Conservation (phyloP, 371 early-diverging fungal species). For the Lichtheimia ornata region DNA sequence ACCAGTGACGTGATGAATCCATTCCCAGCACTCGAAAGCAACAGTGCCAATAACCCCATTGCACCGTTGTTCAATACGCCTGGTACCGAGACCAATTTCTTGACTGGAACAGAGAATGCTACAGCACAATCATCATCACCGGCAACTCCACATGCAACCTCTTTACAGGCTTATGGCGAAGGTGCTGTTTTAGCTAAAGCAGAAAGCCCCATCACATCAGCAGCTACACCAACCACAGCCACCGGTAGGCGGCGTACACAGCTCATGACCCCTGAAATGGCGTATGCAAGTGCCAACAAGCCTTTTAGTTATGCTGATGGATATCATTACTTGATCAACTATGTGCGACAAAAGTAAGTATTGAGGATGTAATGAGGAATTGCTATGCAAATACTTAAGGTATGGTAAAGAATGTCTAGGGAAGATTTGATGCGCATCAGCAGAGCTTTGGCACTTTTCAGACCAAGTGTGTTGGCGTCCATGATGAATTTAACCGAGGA, state of each 20-base stretch:
- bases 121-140: background rate
- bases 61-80: background rate
- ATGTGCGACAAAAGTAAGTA: conserved; percentile 71
- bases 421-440: conserved; percentile 85
- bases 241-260: conserved; percentile 33
- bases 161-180: conserved; percentile 42
- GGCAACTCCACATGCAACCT: conserved; percentile 15
- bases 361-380: background rate
- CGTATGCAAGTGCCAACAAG: conserved; percentile 39
- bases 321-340: conserved; percentile 80
- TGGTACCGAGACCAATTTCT: too few species aligned
- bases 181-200: conserved; percentile 48
- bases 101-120: too few species aligned
- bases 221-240: conserved; percentile 17
- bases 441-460: conserved; percentile 82
- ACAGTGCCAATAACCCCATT: conserved; percentile 5
- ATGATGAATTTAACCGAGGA: conserved; percentile 90
- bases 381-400: background rate
- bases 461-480: conserved; percentile 87
- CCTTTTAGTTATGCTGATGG: conserved; percentile 90
- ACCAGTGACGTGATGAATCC: background rate
- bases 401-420: conserved; percentile 71
- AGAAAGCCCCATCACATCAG: conserved; percentile 29
- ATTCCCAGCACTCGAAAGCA: conserved; percentile 6
- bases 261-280: conserved; percentile 44